Percentiles rank a stretch among this genome's conserved stretches.
These are phyloP conservation scores for Geotrichum restrictum DNA, from an alignment of 1,139 yeast genomes.

Conservation along the genomic window DNA sequence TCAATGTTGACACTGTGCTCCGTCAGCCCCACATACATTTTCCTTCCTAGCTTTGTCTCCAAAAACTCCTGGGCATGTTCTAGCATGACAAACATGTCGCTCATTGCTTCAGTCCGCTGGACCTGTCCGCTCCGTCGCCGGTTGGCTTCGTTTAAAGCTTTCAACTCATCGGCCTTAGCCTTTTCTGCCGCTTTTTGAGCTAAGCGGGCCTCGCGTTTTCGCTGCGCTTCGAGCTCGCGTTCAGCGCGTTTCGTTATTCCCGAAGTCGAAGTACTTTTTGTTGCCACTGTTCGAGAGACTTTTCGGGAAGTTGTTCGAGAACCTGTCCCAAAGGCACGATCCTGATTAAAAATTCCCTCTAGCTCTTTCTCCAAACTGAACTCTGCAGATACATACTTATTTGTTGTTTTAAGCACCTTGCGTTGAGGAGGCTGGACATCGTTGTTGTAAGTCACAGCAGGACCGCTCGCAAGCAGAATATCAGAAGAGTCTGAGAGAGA, in stretches of 20 bases:
- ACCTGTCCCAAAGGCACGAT: background rate
- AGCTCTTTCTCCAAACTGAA: background rate
- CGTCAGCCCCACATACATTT: background rate
- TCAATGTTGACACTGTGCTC: conserved; percentile 1
- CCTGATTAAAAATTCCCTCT: background rate
- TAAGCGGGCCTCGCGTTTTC: conserved; percentile 1
- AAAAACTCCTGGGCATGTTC: background rate
- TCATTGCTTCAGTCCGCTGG: conserved; percentile 2
- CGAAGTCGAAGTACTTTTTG: background rate
- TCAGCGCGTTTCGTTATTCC: background rate
- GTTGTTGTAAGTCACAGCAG: background rate
- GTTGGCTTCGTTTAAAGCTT: conserved; percentile 12
- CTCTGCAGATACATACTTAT: background rate
- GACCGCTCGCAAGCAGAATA: background rate
- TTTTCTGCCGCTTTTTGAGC: conserved; percentile 21
- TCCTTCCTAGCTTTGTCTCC: background rate
- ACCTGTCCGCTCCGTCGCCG: conserved; percentile 1
- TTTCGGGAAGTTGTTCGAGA: background rate
- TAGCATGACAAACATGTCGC: conserved; percentile 1
- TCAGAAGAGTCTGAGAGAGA: background rate
- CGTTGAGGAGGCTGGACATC: conserved; percentile 1
- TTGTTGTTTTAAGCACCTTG: background rate
- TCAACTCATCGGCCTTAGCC: conserved; percentile 17
- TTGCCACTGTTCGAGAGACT: background rate
- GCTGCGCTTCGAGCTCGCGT: background rate